phyloP scores from a whole-genome alignment of 1,284 basidiomycete species.

The Somion occarium region DNA sequence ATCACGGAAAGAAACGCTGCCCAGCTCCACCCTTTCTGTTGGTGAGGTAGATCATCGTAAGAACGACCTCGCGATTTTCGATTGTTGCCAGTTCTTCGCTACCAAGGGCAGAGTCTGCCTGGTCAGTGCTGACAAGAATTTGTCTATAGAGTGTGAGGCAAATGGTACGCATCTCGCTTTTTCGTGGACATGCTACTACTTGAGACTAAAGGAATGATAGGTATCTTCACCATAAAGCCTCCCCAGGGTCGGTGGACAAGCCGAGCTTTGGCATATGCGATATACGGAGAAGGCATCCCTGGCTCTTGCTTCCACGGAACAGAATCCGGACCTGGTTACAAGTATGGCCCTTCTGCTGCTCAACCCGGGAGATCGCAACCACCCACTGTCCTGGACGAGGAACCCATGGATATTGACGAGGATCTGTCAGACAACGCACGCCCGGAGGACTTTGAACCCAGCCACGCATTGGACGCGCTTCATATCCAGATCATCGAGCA shows the following conservation, averaged over 20 bases:
- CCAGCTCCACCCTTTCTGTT: constrained; percentile 10
- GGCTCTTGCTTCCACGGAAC: constrained; percentile 19
- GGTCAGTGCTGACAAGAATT: constrained; percentile 62
- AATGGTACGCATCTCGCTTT: constrained; percentile 20
- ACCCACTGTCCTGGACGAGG: constrained; percentile 32
- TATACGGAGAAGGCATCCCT: background rate
- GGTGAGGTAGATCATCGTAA: constrained; percentile 14
- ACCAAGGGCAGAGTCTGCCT: constrained; percentile 32
- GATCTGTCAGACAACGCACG: constrained; percentile 27
- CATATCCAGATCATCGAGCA: constrained; percentile 67
- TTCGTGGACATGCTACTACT: background rate
- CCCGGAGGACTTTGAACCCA: constrained; percentile 30
- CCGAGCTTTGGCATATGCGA: constrained; percentile 22
- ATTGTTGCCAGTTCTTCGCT: constrained; percentile 62
- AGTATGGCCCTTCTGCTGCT: constrained; percentile 15
- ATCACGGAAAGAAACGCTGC: constrained; percentile 62
- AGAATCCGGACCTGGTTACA: constrained; percentile 19
- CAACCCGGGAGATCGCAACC: constrained; percentile 19
- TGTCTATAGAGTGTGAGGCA: constrained; percentile 49
- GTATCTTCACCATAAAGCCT: constrained; percentile 20
- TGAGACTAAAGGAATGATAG: constrained; percentile 7
- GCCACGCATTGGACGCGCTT: constrained; percentile 58
- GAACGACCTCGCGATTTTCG: constrained; percentile 67
- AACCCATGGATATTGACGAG: constrained; percentile 61
- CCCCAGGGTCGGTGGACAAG: constrained; percentile 27